Evolutionary conservation across 169 alveolate genomes (phyloP), one percentile per base, ranked within the genome.

Genomic region (Ichthyophthirius multifiliis): DNA sequence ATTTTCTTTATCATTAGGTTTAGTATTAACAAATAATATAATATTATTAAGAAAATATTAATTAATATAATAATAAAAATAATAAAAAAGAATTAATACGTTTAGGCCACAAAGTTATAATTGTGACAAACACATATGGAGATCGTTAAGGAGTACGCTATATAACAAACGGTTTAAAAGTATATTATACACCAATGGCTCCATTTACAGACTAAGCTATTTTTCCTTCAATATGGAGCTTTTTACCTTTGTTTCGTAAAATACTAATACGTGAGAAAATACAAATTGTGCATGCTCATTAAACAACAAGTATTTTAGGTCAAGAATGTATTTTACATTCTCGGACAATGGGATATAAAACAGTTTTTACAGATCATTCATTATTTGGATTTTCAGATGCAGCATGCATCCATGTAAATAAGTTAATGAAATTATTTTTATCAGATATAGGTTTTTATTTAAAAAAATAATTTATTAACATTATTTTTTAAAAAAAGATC

Each of bases 361-460:
- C 95, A 1, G 99, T 98, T 20, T 99, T 95, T 90, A 98, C 99
- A 10, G 99, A 99, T 85, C 99, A 99, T 92, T 97, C 99, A n/a
- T 93, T 98, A 74, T 99, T 97, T 89, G 99, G 99, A 43, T 97
- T 98, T 80, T 91, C 98, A 16, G 99, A 97, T 83, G 89, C 95
- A 10, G 99, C 98, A 27, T 96, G 98, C 75, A 96, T 97, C n/a
- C 98, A 96, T 81, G 88, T 97, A 16, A 96, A 96, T 83, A 96
- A 96, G 89, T 93, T 97, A 39, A 65, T 95, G 46, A 93, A 93
- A 77, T 83, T 90, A 55, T 65, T 87, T 48, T 89, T 95, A 46
- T 74, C 82, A 23, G 96, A 94, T 63, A 75, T 93, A 20, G 71
- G 71, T 55, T 41, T 41, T 41, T 41, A 41, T 41, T 41, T 41